phyloP scores from a whole-genome alignment of 805 yeast species.

The Yarrowia osloensis region DNA sequence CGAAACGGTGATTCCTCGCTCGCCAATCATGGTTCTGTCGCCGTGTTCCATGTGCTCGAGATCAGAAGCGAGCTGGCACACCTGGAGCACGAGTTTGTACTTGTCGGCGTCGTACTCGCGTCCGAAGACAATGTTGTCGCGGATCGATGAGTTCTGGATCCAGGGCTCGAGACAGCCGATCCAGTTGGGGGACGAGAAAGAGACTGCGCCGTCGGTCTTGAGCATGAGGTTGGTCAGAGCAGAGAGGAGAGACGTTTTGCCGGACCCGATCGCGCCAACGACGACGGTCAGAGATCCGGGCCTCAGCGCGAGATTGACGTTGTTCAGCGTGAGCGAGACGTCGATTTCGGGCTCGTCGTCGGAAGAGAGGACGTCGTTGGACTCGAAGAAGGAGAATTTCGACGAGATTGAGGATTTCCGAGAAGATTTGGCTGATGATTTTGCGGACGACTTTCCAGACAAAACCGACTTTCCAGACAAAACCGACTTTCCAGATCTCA shows the following conservation, averaged over 20 bases:
- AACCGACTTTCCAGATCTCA: neutral
- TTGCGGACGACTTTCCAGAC: neutral
- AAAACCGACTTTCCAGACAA: neutral
- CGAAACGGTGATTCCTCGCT: conserved; percentile 81
- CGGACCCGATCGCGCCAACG: conserved; percentile 81
- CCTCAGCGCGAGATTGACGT: neutral
- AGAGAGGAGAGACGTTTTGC: conserved; percentile 70
- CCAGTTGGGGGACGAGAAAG: conserved; percentile 52
- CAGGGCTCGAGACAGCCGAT: conserved; percentile 71
- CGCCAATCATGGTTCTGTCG: conserved; percentile 83
- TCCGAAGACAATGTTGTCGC: conserved; percentile 76
- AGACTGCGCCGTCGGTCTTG: conserved; percentile 53
- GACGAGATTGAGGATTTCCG: conserved; percentile 3
- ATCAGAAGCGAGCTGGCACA: conserved; percentile 69
- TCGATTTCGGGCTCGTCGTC: conserved; percentile 43
- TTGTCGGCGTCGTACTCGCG: conserved; percentile 49
- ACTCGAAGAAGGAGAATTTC: conserved; percentile 6
- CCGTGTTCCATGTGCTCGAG: conserved; percentile 68
- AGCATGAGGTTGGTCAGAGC: conserved; percentile 75
- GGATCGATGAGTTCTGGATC: conserved; percentile 79
- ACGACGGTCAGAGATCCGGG: conserved; percentile 69
- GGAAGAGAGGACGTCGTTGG: neutral
- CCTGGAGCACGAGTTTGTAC: conserved; percentile 57
- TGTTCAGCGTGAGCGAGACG: neutral
- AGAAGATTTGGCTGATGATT: conserved; percentile 2